phyloP scores from a whole-genome alignment of 1,139 yeast genomes.

The Sugiyamaella paludigena region DNA sequence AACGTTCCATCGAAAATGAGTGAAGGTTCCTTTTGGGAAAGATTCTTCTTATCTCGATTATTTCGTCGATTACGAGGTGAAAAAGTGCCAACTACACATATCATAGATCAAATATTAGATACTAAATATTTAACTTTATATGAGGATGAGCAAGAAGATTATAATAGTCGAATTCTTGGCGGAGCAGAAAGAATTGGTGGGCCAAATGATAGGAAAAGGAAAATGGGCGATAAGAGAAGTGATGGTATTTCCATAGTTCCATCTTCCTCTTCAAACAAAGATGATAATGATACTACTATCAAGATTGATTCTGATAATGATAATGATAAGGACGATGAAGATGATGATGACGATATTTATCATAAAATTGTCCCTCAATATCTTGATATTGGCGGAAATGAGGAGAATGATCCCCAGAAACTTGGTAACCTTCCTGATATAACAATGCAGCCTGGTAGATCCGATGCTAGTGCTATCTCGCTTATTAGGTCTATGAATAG shows the following conservation, averaged over 20 bases:
- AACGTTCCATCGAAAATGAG: slow-evolving; percentile 77
- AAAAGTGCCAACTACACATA: slow-evolving; percentile 65
- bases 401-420: slow-evolving; percentile 73
- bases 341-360: slow-evolving; percentile 36
- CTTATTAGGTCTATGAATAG: slow-evolving; percentile 87
- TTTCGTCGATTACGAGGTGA: slow-evolving; percentile 91
- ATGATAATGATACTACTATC: slow-evolving; percentile 36
- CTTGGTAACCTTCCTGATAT: slow-evolving; percentile 83
- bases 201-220: not conserved
- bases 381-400: slow-evolving; percentile 75
- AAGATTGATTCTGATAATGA: slow-evolving; percentile 25
- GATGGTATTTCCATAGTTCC: too few relatives aligned
- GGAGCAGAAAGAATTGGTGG: not conserved
- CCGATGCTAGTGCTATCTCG: slow-evolving; percentile 64
- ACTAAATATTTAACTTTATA: slow-evolving; percentile 53
- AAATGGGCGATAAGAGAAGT: not conserved
- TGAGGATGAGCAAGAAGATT: slow-evolving; percentile 21
- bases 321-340: slow-evolving; percentile 27
- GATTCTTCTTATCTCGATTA: slow-evolving; percentile 86
- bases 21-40: slow-evolving; percentile 96
- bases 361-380: slow-evolving; percentile 39
- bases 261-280: not conserved
- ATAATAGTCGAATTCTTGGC: slow-evolving; percentile 16
- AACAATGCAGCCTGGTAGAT: slow-evolving; percentile 66
- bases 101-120: slow-evolving; percentile 84